Evolutionary conservation across 306 rosid species (phyloP).

Genomic region (Vigna nakashimae): DNA sequence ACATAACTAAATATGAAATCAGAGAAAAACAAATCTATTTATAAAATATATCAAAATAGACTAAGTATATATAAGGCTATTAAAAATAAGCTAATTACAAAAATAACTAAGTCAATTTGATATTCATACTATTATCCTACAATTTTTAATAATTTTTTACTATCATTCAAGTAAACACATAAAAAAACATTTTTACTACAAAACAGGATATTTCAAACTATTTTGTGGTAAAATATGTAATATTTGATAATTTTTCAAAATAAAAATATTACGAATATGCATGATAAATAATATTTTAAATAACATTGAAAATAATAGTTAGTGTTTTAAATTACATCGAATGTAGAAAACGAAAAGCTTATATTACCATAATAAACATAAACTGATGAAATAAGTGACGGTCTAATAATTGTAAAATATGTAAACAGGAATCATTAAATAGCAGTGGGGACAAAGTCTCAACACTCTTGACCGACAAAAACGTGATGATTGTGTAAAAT

Average conservation of each 20-base stretch:
- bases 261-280: neutral
- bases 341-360: neutral
- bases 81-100: too few species aligned
- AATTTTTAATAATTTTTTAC: too few species aligned
- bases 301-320: neutral
- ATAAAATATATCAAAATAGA: too few species aligned
- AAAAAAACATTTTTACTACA: too few species aligned
- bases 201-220: neutral
- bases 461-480: slow-evolving; percentile 8
- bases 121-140: too few species aligned
- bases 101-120: too few species aligned
- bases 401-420: neutral
- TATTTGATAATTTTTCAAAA: neutral
- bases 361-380: neutral
- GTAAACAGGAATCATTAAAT: neutral
- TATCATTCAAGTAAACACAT: neutral
- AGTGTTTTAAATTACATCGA: neutral
- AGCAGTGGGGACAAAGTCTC: neutral
- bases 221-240: neutral
- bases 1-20: too few species aligned
- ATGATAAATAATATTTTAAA: neutral
- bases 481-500: neutral
- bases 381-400: neutral
- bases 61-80: too few species aligned
- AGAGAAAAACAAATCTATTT: too few species aligned